Percentiles rank a stretch among this genome's conserved stretches.
Conservation (phyloP, 768 basidiomycete species). For the Termitomyces sp. region DNA sequence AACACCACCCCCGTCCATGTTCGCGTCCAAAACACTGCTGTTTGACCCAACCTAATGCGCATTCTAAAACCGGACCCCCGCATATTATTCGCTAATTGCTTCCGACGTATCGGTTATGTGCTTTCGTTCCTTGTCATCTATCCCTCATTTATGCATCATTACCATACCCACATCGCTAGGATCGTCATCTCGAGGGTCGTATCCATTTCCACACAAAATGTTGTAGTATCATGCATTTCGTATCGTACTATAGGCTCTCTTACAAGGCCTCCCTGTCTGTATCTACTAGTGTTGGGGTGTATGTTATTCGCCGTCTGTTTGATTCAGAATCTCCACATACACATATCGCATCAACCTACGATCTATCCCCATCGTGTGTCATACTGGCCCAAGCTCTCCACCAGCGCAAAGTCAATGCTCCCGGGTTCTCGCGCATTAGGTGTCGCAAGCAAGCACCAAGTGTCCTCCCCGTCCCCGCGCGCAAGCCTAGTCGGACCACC, state of each 20-base stretch:
- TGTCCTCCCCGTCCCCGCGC: constrained; percentile 47
- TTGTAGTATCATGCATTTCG: constrained; percentile 8
- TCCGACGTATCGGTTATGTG: background rate
- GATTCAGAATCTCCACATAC: too few species aligned
- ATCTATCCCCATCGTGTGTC: constrained; percentile 24
- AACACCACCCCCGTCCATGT: constrained; percentile 34
- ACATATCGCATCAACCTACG: too few species aligned
- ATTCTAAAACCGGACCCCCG: constrained; percentile 11
- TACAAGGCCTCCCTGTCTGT: background rate
- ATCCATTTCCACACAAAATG: constrained; percentile 7
- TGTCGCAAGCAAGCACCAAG: constrained; percentile 37
- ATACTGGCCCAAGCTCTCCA: constrained; percentile 22
- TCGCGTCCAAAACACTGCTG: constrained; percentile 37
- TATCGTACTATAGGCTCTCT: background rate
- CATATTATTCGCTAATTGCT: constrained; percentile 12
- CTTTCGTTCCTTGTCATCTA: constrained; percentile 4
- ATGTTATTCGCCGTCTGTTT: background rate
- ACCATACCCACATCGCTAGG: constrained; percentile 1
- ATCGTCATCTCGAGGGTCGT: constrained; percentile 3
- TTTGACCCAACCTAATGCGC: constrained; percentile 16
- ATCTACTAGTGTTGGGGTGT: constrained; percentile 10
- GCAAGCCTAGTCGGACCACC: constrained; percentile 35
- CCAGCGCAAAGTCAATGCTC: constrained; percentile 27
- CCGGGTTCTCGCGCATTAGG: constrained; percentile 8
- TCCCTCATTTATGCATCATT: constrained; percentile 12